Percentiles rank a stretch among this genome's conserved stretches.
phyloP scores from a whole-genome alignment of 164 flowering plant genomes.

The Stephania japonica region DNA sequence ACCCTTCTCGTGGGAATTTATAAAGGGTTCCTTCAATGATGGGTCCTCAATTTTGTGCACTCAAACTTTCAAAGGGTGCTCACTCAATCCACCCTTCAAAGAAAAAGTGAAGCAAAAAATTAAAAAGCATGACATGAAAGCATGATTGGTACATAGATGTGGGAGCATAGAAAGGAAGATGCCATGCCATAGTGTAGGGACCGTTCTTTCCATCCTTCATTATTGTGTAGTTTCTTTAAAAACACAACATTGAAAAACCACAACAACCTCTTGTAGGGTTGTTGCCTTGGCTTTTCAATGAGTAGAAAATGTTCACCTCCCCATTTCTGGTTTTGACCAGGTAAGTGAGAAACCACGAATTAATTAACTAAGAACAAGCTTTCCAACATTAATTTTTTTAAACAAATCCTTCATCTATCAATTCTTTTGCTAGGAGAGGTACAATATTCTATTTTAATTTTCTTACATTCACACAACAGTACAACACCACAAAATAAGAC shows the following conservation, averaged over 20 bases:
- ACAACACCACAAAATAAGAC: no score
- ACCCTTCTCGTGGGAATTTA: not conserved
- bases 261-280: not conserved
- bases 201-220: constrained; percentile 1
- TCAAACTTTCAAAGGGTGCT: not conserved
- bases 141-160: not conserved
- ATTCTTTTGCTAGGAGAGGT: no score
- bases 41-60: not conserved
- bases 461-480: no score
- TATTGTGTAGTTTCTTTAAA: not conserved
- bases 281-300: not conserved
- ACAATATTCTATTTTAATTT: no score
- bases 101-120: not conserved
- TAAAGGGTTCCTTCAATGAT: not conserved
- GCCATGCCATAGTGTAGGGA: constrained; percentile 8
- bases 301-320: not conserved
- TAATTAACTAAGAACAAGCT: not conserved
- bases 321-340: not conserved
- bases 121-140: constrained; percentile 4
- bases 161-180: not conserved
- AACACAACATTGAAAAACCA: constrained; percentile 3
- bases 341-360: not conserved
- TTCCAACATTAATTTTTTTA: no score
- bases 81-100: not conserved
- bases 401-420: no score